Evolutionary conservation across 176 grass and related monocot genomes (phyloP), one percentile per base, ranked within the genome.

Genomic region (Metroxylon sagu): DNA sequence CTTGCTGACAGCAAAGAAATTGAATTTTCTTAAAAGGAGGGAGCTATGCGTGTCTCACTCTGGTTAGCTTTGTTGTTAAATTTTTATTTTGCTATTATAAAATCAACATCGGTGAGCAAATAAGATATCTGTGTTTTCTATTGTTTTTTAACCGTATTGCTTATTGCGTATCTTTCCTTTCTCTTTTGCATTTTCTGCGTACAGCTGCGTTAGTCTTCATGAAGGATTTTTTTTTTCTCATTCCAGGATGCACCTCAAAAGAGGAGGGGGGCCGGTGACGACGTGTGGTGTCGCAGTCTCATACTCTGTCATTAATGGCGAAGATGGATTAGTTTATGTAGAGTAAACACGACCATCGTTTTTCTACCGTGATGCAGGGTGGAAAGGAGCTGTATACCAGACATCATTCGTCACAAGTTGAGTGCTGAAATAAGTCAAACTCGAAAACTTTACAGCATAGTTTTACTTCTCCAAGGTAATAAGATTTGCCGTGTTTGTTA

Each of bases 341-440:
- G 3, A 35, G 19, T 4, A 54, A 53, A 54, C 16, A 3, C 4
- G 8, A 5, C 26, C 49, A 68, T 68, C 53, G n/a, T 53, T 66
- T 62, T 64, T 50, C 28, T 26, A 14, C 58, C 15, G 3, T 72
- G 28, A 50, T 82, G 71, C 19, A 87, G 80, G 82, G 71, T 67
- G 66, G 65, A 80, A 26, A 90, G 82, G 69, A 85, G 71, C 70
- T 80, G 58, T 3, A 90, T 57, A 71, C 86, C 82, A 53, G 92
- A 96, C 62, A 85, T 84, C 76, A 80, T 96, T 62, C 86, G 90
- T 54, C 92, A 90, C 71, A 86, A 81, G 59, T 90, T 96, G 70
- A 80, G 75, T 70, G 67, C 77, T 52, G 92, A 96, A 76, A 83
- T 96, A 50, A 68, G 62, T 56, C 72, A 74, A 77, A 82, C 77